Evolutionary conservation across 768 basidiomycete genomes (phyloP).

Genomic region (Saitozyma sp.): DNA sequence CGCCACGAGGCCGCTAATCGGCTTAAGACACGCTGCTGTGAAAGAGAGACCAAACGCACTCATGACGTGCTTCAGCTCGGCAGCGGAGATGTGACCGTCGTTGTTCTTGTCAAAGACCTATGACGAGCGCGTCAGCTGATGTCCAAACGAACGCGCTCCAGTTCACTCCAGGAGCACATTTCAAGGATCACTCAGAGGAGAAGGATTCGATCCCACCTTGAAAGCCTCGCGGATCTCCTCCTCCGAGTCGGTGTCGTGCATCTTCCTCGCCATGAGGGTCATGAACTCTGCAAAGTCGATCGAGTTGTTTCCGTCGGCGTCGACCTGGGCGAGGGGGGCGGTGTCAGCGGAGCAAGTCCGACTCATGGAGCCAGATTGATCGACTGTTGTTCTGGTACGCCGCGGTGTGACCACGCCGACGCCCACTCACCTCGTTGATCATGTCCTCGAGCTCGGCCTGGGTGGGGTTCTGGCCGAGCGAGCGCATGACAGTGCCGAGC

Average conservation of each 20-base stretch:
- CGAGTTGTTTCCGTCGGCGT: slow-evolving; percentile 81
- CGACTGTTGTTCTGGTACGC: no score
- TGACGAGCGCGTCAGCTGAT: neutral
- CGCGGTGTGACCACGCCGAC: no score
- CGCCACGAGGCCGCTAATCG: neutral
- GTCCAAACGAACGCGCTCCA: neutral
- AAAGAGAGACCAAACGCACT: slow-evolving; percentile 60
- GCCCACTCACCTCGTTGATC: slow-evolving; percentile 70
- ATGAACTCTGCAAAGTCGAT: slow-evolving; percentile 82
- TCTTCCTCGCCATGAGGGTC: slow-evolving; percentile 83
- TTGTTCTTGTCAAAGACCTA: slow-evolving; percentile 84
- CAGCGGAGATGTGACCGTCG: slow-evolving; percentile 82
- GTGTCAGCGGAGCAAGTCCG: no score
- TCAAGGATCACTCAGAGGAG: no score
- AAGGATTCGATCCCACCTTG: no score
- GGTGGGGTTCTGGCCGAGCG: slow-evolving; percentile 87
- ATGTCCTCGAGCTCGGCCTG: slow-evolving; percentile 89
- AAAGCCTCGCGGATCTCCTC: slow-evolving; percentile 97
- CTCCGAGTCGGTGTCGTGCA: slow-evolving; percentile 87
- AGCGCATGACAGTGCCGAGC: slow-evolving; percentile 91
- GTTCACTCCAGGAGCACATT: no score
- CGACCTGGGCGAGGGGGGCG: slow-evolving; percentile 56
- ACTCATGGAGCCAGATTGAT: no score
- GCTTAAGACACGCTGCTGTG: no score
- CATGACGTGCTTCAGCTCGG: slow-evolving; percentile 89